Evolutionary conservation across 306 rosid species (phyloP), one percentile per base, ranked within the genome.

Genomic region (Sindora glabra): DNA sequence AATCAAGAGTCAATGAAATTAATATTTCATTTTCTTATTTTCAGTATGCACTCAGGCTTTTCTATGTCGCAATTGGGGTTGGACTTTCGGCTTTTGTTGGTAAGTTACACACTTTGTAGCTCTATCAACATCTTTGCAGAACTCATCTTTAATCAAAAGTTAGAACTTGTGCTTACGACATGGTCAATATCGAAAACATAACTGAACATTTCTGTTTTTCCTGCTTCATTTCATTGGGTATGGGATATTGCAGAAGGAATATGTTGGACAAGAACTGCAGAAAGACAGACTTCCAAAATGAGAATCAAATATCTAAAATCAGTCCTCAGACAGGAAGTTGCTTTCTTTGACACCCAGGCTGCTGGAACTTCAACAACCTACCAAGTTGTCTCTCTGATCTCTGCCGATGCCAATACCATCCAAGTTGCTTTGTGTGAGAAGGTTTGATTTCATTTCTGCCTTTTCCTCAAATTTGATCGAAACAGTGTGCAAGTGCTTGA

Each of bases 211-310:
- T 74, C 34, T 39, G 17, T 16, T 10, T 55, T 53, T 64, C 48
- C 27, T 80, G 59, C 2, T 68, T 30, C 10, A 14, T 54, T 42
- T 48, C 21, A 29, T 45, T 21, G 62, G 74, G 46, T 44, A 38
- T 48, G 65, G 61, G 48, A 48, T 45, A 60, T 23, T 75, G 74
- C 94, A 91, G 95, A 87, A 73, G 96, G 89, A 56, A 26, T 81
- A 50, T 91, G 97, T 65, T 85, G 97, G 95, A 61, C 95, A 60
- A 78, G 95, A 74, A 91, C 95, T 12, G 87, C 96, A 0, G 89
- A 91, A 78, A 87, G 96, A 67, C 98, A 91, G 67, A 82, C 92
- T 38, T 83, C 96, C 2, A 70, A 77, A 80, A 87, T 87, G 88
- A 79, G 91, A 79, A 62, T 76, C 71, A 86, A 87, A 56, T 91